Evolutionary conservation across 306 rosid genomes (phyloP).

Genomic region (Cucumis melo): DNA sequence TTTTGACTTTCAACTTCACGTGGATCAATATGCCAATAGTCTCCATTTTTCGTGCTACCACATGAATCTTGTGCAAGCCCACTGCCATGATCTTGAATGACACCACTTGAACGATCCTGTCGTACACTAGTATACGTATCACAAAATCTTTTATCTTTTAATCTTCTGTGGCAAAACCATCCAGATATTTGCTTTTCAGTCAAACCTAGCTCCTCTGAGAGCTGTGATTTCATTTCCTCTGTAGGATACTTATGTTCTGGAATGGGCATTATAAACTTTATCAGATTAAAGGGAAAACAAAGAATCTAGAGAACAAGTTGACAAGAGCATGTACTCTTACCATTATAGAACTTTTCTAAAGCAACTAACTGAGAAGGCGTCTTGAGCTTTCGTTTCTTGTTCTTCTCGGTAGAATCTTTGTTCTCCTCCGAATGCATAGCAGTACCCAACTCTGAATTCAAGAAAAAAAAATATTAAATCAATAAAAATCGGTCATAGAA

Average conservation of each 20-base stretch:
- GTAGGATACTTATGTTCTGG: conserved; percentile 88
- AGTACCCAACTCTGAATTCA: conserved; percentile 38
- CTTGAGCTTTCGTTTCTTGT: conserved; percentile 70
- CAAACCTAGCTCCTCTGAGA: conserved; percentile 61
- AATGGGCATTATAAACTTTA: conserved; percentile 5
- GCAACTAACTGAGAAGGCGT: conserved; percentile 69
- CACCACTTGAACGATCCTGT: conserved; percentile 85
- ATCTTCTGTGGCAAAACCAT: conserved; percentile 98
- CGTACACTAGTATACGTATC: conserved; percentile 57
- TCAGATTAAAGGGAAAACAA: conserved; percentile 2
- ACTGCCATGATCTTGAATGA: conserved; percentile 83
- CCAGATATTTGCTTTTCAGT: conserved; percentile 96
- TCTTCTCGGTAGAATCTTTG: conserved; percentile 47
- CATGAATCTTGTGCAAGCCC: conserved; percentile 97
- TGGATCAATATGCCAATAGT: conserved; percentile 58
- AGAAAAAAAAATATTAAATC: conserved; percentile 21
- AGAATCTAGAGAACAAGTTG: conserved; percentile 4
- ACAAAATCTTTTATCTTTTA: conserved; percentile 72
- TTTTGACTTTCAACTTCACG: conserved; percentile 90
- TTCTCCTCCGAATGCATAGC: conserved; percentile 57
- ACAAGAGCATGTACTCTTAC: conserved; percentile 26
- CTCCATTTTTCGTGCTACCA: conserved; percentile 91
- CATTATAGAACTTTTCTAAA: conserved; percentile 75
- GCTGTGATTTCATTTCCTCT: conserved; percentile 66
- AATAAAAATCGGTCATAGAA: neutral